These are phyloP conservation scores for Trametes sanguinea DNA, from an alignment of 768 basidiomycete genomes.

Conservation along the genomic window DNA sequence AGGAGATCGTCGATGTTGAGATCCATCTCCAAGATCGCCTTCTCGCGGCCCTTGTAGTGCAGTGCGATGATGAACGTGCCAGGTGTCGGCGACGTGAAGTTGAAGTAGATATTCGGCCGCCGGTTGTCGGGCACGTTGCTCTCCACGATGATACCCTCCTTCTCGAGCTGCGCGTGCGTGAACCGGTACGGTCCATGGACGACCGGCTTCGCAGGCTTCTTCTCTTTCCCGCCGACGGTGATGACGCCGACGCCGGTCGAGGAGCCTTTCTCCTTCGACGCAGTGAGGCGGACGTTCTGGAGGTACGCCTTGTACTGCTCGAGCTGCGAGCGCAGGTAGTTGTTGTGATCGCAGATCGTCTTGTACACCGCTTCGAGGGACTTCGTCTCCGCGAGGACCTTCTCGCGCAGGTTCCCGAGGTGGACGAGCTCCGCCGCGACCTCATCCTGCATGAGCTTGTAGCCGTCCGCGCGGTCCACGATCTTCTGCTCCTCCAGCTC, in stretches of 20 bases:
- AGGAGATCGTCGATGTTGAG: conserved; percentile 97
- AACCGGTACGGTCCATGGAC: conserved; percentile 96
- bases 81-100: conserved; percentile 95
- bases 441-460: conserved; percentile 96
- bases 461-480: conserved; percentile 80
- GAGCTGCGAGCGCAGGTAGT: conserved; percentile 91
- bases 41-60: conserved; percentile 98
- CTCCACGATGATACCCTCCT: conserved; percentile 98
- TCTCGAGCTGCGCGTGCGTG: conserved; percentile 97
- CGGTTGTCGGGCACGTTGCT: conserved; percentile 99
- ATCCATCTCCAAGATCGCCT: conserved; percentile 99
- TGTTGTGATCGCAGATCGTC: conserved; percentile 99
- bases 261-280: conserved; percentile 85
- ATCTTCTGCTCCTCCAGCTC: conserved; percentile 91
- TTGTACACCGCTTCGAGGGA: conserved; percentile 97
- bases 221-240: conserved; percentile 95
- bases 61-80: conserved; percentile 99
- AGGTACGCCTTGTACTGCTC: conserved; percentile 99
- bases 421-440: conserved; percentile 94
- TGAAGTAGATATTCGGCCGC: conserved; percentile 98
- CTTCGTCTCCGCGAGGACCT: conserved; percentile 89
- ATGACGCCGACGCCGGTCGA: conserved; percentile 92
- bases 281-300: conserved; percentile 92
- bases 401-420: conserved; percentile 94
- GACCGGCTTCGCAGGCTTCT: conserved; percentile 82